Conservation (phyloP, 495 filamentous ascomycete genomes). For the Penicillium ucsense region DNA sequence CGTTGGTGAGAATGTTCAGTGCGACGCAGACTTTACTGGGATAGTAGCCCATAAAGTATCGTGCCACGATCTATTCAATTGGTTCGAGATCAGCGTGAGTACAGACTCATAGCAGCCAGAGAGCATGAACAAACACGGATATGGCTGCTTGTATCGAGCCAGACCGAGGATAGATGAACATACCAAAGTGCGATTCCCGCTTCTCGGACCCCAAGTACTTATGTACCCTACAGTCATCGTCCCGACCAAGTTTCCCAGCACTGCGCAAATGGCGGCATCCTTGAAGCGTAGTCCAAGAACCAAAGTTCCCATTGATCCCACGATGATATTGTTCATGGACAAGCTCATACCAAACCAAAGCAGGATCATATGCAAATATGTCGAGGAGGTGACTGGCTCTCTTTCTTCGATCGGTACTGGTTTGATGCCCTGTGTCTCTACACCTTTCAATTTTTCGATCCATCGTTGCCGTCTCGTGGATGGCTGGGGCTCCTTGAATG, state of each 20-base stretch:
- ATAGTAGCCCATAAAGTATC: conserved; percentile 73
- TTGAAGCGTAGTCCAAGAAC: conserved; percentile 54
- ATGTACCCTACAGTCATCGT: conserved; percentile 56
- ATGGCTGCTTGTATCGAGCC: not conserved
- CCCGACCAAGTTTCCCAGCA: conserved; percentile 55
- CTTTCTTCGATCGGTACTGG: conserved; percentile 51
- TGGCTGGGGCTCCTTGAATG: conserved; percentile 2
- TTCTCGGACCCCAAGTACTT: conserved; percentile 61
- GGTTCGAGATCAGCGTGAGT: conserved; percentile 1
- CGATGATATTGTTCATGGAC: conserved; percentile 60
- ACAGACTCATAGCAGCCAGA: not conserved
- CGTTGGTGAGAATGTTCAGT: conserved; percentile 59
- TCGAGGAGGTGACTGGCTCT: conserved; percentile 20
- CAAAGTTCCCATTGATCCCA: conserved; percentile 58
- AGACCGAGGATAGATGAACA: not conserved
- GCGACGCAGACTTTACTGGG: conserved; percentile 58
- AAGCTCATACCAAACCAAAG: conserved; percentile 71
- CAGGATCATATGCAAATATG: conserved; percentile 50
- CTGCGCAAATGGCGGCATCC: conserved; percentile 54
- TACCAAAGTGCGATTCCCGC: conserved; percentile 65
- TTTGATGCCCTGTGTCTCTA: conserved; percentile 61
- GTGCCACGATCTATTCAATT: conserved; percentile 46
- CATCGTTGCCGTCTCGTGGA: conserved; percentile 19
- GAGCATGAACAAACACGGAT: too few species aligned
- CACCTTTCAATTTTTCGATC: conserved; percentile 33